Percentiles rank a stretch among this genome's conserved stretches.
These are phyloP conservation scores for Coccomyxa subellipsoidea DNA, from an alignment of 163 green algal species.

Conservation along the genomic window DNA sequence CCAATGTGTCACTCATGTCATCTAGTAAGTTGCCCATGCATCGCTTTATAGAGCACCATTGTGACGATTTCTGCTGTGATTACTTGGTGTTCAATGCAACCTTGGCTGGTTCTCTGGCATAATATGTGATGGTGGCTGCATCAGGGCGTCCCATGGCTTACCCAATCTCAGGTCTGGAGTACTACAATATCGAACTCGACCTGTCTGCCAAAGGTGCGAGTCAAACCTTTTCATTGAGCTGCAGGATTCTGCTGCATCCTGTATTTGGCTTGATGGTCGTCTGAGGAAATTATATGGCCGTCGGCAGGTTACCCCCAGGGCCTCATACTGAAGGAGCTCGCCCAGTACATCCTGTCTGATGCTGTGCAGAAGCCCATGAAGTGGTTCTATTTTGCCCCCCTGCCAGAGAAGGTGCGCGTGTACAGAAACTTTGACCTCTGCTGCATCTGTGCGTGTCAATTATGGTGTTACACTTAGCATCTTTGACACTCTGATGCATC, in stretches of 20 bases:
- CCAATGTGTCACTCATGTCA: not conserved
- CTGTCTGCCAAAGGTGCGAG: not conserved
- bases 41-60: no score
- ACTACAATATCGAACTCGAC: not conserved
- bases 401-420: not conserved
- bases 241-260: not conserved
- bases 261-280: no score
- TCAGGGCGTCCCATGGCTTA: not conserved
- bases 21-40: not conserved
- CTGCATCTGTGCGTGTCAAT: not conserved
- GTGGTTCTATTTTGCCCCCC: not conserved
- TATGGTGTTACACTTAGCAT: not conserved
- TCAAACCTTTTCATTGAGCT: not conserved
- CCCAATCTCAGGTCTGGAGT: conserved; percentile 5
- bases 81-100: no score
- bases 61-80: no score
- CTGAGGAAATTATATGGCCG: not conserved
- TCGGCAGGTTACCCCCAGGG: not conserved
- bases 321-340: not conserved
- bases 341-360: conserved; percentile 3
- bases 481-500: not conserved
- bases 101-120: not conserved
- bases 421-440: not conserved
- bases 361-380: not conserved
- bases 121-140: not conserved